Evolutionary conservation across 306 rosid species (phyloP).

Genomic region (Trichosanthes cucumerina): DNA sequence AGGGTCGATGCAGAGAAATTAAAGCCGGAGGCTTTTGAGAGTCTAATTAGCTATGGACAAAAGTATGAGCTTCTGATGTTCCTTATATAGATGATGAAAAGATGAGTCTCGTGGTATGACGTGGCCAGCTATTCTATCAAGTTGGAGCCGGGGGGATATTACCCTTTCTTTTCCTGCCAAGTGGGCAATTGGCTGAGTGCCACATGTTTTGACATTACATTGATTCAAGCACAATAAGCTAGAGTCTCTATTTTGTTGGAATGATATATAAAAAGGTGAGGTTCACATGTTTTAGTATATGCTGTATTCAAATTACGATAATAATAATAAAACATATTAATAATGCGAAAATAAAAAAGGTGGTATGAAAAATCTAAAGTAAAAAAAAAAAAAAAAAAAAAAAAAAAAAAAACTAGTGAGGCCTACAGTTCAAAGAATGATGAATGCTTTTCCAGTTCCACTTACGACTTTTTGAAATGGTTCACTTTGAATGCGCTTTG

Average conservation of each 20-base stretch:
- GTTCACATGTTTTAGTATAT: not conserved
- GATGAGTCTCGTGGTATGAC: not conserved
- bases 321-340: not conserved
- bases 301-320: not conserved
- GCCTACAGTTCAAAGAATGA: not conserved
- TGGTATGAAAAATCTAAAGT: not conserved
- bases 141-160: not conserved
- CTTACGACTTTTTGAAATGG: not conserved
- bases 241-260: not conserved
- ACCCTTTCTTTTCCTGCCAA: constrained; percentile 17
- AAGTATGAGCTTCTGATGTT: not conserved
- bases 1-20: not conserved
- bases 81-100: constrained; percentile 1
- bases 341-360: not conserved
- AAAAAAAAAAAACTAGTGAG: not conserved
- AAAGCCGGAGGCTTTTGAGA: not conserved
- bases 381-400: not conserved
- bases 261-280: not conserved
- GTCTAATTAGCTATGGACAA: not conserved
- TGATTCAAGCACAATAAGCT: not conserved
- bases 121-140: not conserved
- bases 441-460: not conserved
- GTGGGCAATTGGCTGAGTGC: constrained; percentile 21
- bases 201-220: constrained; percentile 21
- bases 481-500: constrained; percentile 8